phyloP scores from a whole-genome alignment of 202 grass and related monocot genomes.

The Carex arenaria region DNA sequence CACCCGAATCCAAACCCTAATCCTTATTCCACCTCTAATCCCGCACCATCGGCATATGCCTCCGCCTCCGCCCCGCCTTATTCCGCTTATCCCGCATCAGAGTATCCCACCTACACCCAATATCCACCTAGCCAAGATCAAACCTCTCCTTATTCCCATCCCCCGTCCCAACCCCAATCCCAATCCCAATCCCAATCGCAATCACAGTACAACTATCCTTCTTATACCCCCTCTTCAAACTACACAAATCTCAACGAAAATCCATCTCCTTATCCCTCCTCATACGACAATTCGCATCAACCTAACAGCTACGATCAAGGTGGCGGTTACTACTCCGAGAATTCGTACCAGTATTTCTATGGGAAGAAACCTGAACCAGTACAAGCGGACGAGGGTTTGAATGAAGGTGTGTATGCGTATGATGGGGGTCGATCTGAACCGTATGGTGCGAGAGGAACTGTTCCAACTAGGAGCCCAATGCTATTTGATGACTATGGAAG shows the following conservation, averaged over 20 bases:
- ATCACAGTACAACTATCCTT: constrained; percentile 52
- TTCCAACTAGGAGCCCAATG: constrained; percentile 49
- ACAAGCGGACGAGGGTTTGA: constrained; percentile 33
- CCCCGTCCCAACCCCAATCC: constrained; percentile 42
- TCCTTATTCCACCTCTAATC: constrained; percentile 23
- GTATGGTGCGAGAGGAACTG: constrained; percentile 69
- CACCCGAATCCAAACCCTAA: constrained; percentile 35
- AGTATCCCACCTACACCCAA: constrained; percentile 45
- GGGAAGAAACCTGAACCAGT: constrained; percentile 28
- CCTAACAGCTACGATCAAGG: constrained; percentile 40
- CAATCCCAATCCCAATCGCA: constrained; percentile 3
- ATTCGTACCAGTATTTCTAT: constrained; percentile 25
- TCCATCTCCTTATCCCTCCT: constrained; percentile 32
- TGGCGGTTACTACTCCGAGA: background rate
- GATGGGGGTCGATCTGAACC: constrained; percentile 44
- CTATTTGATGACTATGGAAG: constrained; percentile 96
- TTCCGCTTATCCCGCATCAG: constrained; percentile 34
- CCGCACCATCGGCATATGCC: constrained; percentile 25
- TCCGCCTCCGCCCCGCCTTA: constrained; percentile 74
- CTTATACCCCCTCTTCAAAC: constrained; percentile 19
- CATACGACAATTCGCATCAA: constrained; percentile 58
- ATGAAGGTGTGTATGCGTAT: constrained; percentile 77
- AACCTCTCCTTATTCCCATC: constrained; percentile 47
- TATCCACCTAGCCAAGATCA: constrained; percentile 43
- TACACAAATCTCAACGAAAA: constrained; percentile 32